Conservation (phyloP, 2,329 filamentous ascomycete species). For the Zarea fungicola region DNA sequence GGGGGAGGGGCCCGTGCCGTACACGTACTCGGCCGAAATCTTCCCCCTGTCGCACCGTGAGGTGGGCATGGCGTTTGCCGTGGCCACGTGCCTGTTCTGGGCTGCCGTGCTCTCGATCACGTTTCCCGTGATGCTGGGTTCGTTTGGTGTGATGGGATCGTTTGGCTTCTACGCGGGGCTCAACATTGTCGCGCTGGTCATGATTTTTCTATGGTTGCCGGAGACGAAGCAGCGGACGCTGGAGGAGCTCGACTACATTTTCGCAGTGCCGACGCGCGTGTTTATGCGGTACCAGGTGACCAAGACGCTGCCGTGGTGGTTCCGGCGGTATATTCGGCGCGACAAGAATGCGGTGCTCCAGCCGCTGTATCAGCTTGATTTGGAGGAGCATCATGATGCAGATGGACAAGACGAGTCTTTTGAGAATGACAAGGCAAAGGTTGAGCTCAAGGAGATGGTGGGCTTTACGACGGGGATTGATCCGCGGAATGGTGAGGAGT, state of each 20-base stretch:
- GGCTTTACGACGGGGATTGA: slow-evolving; percentile 20
- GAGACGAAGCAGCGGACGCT: slow-evolving; percentile 54
- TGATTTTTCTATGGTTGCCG: slow-evolving; percentile 53
- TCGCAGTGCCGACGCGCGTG: slow-evolving; percentile 52
- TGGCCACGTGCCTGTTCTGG: slow-evolving; percentile 60
- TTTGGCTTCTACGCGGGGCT: slow-evolving; percentile 52
- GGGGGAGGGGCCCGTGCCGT: slow-evolving; percentile 61
- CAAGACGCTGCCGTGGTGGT: slow-evolving; percentile 55
- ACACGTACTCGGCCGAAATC: slow-evolving; percentile 64
- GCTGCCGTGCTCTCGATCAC: slow-evolving; percentile 58
- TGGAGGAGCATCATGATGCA: slow-evolving; percentile 25
- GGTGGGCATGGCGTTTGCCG: slow-evolving; percentile 65
- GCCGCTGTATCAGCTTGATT: slow-evolving; percentile 39
- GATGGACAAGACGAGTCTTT: slow-evolving; percentile 26
- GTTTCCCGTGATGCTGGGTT: slow-evolving; percentile 51
- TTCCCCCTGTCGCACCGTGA: slow-evolving; percentile 67
- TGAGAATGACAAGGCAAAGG: slow-evolving; percentile 34
- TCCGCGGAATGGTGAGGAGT: slow-evolving; percentile 3
- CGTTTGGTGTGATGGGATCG: slow-evolving; percentile 40
- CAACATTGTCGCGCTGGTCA: slow-evolving; percentile 48
- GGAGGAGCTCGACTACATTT: slow-evolving; percentile 55
- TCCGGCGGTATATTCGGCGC: slow-evolving; percentile 52
- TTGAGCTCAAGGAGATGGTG: slow-evolving; percentile 33
- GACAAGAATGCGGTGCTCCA: slow-evolving; percentile 37
- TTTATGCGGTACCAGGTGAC: slow-evolving; percentile 54